These are phyloP conservation scores for Colletotrichum agaves DNA, from an alignment of 2,329 filamentous ascomycete genomes.

Conservation along the genomic window DNA sequence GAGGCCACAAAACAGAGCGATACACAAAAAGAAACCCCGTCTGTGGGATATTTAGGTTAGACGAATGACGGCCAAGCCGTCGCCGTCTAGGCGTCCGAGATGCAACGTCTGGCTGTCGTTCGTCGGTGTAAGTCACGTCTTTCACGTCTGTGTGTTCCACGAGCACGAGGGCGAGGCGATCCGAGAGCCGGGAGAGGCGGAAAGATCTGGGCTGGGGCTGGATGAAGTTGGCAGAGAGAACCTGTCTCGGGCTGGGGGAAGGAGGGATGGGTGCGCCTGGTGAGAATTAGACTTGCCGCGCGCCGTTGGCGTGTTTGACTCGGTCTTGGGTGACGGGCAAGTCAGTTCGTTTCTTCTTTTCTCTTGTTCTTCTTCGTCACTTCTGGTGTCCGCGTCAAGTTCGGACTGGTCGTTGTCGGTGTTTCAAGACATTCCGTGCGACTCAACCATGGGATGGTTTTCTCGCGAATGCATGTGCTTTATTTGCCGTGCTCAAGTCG, in stretches of 20 bases:
- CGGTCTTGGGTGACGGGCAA: constrained; percentile 15
- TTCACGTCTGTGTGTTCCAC: neutral
- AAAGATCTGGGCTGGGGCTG: neutral
- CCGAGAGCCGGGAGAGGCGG: neutral
- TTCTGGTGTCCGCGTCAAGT: neutral
- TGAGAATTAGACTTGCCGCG: neutral
- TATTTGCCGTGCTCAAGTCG: neutral
- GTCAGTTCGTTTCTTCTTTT: constrained; percentile 24
- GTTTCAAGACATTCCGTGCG: constrained; percentile 18
- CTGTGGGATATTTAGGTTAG: neutral
- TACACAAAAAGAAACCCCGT: neutral
- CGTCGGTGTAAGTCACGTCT: neutral
- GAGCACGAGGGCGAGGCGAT: neutral
- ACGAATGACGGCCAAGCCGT: neutral
- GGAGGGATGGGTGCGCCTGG: neutral
- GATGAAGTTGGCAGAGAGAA: neutral
- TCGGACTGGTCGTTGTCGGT: constrained; percentile 15
- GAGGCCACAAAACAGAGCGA: no score
- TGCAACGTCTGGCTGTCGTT: neutral
- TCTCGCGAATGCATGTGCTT: neutral
- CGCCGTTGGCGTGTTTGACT: constrained; percentile 21
- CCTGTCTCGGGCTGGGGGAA: neutral
- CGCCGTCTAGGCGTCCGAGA: neutral
- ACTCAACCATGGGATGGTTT: neutral
- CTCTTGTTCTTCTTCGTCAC: no score